Conservation (phyloP, 148 eudicot genomes). For the Rhododendron ferrugineum region DNA sequence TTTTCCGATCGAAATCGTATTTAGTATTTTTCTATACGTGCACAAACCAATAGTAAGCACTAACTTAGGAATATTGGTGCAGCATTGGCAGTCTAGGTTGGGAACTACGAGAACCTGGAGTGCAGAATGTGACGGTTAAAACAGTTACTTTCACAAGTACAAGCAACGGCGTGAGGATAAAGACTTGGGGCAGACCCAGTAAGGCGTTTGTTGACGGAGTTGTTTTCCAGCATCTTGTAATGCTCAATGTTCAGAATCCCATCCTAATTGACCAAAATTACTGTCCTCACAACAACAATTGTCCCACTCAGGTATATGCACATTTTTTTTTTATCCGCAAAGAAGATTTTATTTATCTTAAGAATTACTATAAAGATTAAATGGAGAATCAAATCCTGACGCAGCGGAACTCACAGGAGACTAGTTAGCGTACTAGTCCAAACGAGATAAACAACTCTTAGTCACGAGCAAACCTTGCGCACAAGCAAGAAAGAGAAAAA, state of each 20-base stretch:
- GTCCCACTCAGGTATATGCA: not conserved
- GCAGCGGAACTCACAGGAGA: too few species aligned
- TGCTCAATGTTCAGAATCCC: not conserved
- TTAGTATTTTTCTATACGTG: too few species aligned
- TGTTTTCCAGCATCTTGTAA: not conserved
- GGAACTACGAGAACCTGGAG: not conserved
- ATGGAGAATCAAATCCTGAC: too few species aligned
- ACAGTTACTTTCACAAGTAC: not conserved
- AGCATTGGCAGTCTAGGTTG: conserved; percentile 6
- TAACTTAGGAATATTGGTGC: not conserved
- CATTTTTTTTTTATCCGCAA: too few species aligned
- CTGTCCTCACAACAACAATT: not conserved
- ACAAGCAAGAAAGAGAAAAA: too few species aligned
- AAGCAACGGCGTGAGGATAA: not conserved
- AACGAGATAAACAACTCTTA: too few species aligned
- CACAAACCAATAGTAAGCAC: too few species aligned
- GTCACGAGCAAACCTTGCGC: too few species aligned
- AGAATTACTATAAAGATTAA: too few species aligned
- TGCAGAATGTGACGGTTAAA: not conserved
- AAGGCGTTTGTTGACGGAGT: not conserved
- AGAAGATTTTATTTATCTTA: too few species aligned
- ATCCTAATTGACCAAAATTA: conserved; percentile 4
- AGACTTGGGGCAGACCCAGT: conserved; percentile 5
- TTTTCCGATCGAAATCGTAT: too few species aligned
- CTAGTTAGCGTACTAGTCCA: too few species aligned